Conservation (phyloP, 805 yeast genomes). For the Yarrowia divulgata region DNA sequence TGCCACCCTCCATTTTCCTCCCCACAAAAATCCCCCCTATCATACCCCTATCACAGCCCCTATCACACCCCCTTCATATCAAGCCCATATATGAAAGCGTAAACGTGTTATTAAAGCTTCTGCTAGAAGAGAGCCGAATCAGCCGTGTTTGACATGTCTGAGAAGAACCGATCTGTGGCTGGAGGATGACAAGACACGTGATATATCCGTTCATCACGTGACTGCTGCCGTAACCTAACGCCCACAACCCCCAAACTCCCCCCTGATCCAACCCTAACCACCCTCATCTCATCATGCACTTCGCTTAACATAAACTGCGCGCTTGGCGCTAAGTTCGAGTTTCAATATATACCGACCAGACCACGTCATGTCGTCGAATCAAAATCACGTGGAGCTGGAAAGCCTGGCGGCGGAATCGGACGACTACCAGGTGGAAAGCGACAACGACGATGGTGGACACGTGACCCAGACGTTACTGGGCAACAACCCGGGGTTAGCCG, state of each 20-base stretch:
- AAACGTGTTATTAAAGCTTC: conserved; percentile 31
- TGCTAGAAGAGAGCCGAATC: not conserved
- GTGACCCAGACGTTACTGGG: conserved; percentile 24
- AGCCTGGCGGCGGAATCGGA: conserved; percentile 25
- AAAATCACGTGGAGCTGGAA: conserved; percentile 30
- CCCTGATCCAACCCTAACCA: conserved; percentile 20
- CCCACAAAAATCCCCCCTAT: not conserved
- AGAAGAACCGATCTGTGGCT: not conserved
- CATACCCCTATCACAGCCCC: no score
- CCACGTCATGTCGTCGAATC: conserved; percentile 18
- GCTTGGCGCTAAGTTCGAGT: conserved; percentile 19
- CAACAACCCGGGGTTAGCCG: conserved; percentile 22
- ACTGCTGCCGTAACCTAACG: no score
- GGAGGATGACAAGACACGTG: not conserved
- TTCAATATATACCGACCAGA: not conserved
- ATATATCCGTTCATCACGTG: not conserved
- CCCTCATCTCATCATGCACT: conserved; percentile 33
- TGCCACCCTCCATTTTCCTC: not conserved
- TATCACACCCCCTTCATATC: not conserved
- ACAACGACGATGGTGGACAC: conserved; percentile 16
- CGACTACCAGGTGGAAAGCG: conserved; percentile 29
- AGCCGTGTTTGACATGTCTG: not conserved
- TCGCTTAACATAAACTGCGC: conserved; percentile 12
- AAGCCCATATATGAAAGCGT: conserved; percentile 19
- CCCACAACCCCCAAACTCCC: no score